Evolutionary conservation across 2,329 filamentous ascomycete species (phyloP), one percentile per base, ranked within the genome.

Genomic region (Davidsoniella neocaledoniae): DNA sequence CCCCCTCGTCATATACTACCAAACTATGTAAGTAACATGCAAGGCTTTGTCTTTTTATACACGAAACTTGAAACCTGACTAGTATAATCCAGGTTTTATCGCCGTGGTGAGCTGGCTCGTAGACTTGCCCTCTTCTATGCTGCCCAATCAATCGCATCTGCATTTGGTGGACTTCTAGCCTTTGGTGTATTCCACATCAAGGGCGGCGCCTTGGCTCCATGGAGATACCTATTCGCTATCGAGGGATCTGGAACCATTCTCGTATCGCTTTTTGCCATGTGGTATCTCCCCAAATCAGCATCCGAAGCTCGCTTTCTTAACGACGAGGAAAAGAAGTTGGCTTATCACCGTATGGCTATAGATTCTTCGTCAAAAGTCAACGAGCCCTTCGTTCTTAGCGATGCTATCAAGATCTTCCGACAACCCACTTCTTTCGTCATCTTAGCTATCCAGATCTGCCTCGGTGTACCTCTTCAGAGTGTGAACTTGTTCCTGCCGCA

Each of bases 281-380:
- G 73, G 64, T 85, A 83, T 57, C 71, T 88, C 1, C 83, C 83
- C 0, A 68, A 63, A 49, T 79, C 72, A 43, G 78, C 80, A 0
- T 69, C 74, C 36, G 71, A 78, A 54, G 81, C 81, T 1, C 68
- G 62, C 1, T 87, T 87, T 58, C 68, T 87, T 17, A 77, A 63
- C 51, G 68, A 73, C 2, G 75, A 78, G 1, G 81, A 88, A 60
- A 81, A 77, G 58, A 66, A 69, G 7, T 70, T 87, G 0, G 83
- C 83, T 3, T 80, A 77, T 57, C 75, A 78, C 57, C 78, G 83
- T n/a, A 83, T 87, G 54, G 79, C 82, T 54, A 72, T 85, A 47
- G 84, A 90, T 60, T 81, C 76, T 5, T 86, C 81, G 2, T 76
- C 81, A 0, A 66, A 68, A 14, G 73, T 77, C 23, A 66, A 69